Evolutionary conservation across 139 green algal species (phyloP), one percentile per base, ranked within the genome.

Genomic region (Gonium pectorale): DNA sequence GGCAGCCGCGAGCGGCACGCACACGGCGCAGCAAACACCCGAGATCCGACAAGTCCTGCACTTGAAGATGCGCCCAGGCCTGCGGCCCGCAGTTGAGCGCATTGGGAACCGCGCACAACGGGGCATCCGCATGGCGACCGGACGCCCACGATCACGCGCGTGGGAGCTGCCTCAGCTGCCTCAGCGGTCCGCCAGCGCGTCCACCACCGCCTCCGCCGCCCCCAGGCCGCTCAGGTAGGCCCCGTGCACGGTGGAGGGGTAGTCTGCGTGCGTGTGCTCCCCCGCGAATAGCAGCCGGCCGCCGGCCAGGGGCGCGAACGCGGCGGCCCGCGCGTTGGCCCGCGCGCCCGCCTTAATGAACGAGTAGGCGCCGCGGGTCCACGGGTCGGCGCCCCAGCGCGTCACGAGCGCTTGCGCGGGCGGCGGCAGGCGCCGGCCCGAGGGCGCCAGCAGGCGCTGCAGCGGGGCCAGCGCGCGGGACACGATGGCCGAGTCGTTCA

Each of bases 191-290:
- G n/a, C 37, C 43, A 77, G 41, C 13, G 41, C 68, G 8, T 38
- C 40, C 9, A 38, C 56, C 38, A 69, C 56, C 17, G 13, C 4
- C 17, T 54, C 74, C 27, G 56, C 74, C 35, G 35, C 38, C 38
- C 13, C 24, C 33, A 73, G 6, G 13, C 67, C 87, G 71, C n/a
- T 86, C 68, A 90, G 37, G 63, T 73, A 67, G 2, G 79, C 79
- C 24, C 79, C 44, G 27, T 78, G 64, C 22, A 67, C 79, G 2
- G 44, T 85, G 62, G 59, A 8, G 0, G 59, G 75, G 60, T 31
- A 70, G 13, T 21, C 5, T 26, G 24, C 49, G 49, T 71, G 66
- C 51, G 29, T 54, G 44, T 54, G 41, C 64, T 70, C 44, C 9
- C 66, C 51, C 52, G 67, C 67, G 35, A 68, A 67, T 11, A 19